phyloP scores from a whole-genome alignment of 768 basidiomycete genomes.

The Amanita rubescens region DNA sequence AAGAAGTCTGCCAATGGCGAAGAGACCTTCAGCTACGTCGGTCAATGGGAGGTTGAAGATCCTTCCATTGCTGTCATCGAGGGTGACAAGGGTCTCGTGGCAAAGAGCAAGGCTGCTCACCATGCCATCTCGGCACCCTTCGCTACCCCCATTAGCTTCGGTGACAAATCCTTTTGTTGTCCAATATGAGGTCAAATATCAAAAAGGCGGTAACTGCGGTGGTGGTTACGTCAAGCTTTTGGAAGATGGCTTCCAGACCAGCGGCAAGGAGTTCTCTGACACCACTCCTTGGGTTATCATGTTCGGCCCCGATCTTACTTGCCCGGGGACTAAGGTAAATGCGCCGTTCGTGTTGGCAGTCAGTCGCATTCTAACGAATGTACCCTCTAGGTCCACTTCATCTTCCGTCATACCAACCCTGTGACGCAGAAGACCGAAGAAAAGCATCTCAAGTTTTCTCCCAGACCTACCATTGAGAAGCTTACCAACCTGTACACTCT shows the following conservation, averaged over 20 bases:
- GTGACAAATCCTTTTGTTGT: slow-evolving; percentile 83
- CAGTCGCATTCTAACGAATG: not conserved
- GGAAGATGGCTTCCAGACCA: slow-evolving; percentile 89
- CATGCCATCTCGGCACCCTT: slow-evolving; percentile 98
- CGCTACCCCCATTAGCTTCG: slow-evolving; percentile 67
- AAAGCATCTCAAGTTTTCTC: slow-evolving; percentile 85
- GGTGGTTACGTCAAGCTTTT: slow-evolving; percentile 98
- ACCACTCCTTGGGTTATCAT: slow-evolving; percentile 93
- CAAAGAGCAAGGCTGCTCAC: slow-evolving; percentile 95
- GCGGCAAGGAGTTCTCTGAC: slow-evolving; percentile 89
- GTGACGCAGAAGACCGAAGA: slow-evolving; percentile 90
- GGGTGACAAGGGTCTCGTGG: slow-evolving; percentile 89
- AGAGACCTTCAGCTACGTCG: slow-evolving; percentile 97
- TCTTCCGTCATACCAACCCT: slow-evolving; percentile 97
- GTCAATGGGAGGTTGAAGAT: slow-evolving; percentile 95
- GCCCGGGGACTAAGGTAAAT: slow-evolving; percentile 81
- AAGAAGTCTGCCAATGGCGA: slow-evolving; percentile 96
- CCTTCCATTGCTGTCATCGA: slow-evolving; percentile 66
- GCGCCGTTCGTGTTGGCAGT: not conserved
- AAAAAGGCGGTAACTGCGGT: slow-evolving; percentile 98
- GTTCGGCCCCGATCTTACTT: slow-evolving; percentile 96
- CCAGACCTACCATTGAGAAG: slow-evolving; percentile 83
- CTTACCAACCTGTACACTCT: slow-evolving; percentile 92
- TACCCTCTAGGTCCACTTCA: slow-evolving; percentile 79
- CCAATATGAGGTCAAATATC: slow-evolving; percentile 98